Evolutionary conservation across 257 asterid genomes (phyloP).

Genomic region (Oldenlandia corymbosa): DNA sequence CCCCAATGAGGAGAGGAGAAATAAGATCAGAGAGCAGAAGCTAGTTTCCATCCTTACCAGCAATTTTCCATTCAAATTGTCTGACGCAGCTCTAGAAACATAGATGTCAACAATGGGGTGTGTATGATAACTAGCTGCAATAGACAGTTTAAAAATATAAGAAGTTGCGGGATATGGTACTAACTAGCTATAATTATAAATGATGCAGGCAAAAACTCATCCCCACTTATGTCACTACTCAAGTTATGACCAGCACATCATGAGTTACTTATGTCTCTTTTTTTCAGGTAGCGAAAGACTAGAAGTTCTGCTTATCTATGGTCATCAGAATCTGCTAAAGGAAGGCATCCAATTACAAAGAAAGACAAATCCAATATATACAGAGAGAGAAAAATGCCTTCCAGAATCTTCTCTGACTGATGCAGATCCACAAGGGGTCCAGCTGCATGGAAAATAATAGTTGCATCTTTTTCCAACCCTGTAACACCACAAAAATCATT

Average conservation of each 20-base stretch:
- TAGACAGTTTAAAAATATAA: constrained; percentile 18
- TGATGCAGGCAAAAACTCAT: neutral
- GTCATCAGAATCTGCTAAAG: neutral
- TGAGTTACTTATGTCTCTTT: too few relatives aligned
- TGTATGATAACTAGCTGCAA: constrained; percentile 57
- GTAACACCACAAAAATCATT: constrained; percentile 18
- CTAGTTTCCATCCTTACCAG: constrained; percentile 39
- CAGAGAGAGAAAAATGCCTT: constrained; percentile 36
- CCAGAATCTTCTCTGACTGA: constrained; percentile 59
- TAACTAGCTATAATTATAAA: neutral
- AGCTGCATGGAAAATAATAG: constrained; percentile 70
- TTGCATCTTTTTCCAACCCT: constrained; percentile 64
- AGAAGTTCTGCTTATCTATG: neutral
- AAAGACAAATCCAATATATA: neutral
- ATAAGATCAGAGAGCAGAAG: constrained; percentile 10
- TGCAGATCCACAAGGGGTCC: constrained; percentile 49
- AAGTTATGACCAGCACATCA: too few relatives aligned
- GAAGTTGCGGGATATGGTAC: constrained; percentile 6
- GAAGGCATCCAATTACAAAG: neutral
- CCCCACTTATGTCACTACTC: neutral
- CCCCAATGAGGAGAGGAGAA: constrained; percentile 20
- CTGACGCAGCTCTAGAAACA: constrained; percentile 53
- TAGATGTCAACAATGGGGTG: constrained; percentile 55
- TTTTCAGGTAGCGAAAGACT: neutral
- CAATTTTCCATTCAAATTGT: constrained; percentile 48